Evolutionary conservation across 345 rosid genomes (phyloP), one percentile per base, ranked within the genome.

Genomic region (Populus tremula): DNA sequence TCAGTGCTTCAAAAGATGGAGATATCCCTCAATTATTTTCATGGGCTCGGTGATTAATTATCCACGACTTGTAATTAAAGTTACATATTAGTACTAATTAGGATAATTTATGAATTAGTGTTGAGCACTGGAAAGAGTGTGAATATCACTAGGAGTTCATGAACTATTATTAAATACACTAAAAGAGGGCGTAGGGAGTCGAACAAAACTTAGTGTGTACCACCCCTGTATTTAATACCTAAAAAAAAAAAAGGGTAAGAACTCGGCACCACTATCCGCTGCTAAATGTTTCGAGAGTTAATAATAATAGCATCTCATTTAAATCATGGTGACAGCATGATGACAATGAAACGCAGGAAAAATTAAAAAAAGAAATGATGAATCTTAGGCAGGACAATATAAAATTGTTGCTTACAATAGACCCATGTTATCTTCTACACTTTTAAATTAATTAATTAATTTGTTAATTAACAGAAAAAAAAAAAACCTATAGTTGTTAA

Each of bases 161-260:
- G 41, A 14, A 18, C 20, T 38, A 39, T 14, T 13, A 33, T 63
- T 63, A 73, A 81, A 70, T 5, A 70, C 56, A 75, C 75, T 70
- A 43, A 61, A 70, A 81, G n/a, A 35, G 33, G 67, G 29, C n/a
- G 10, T 18, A 67, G 67, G 61, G 63, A 29, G n/a, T 38, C 86
- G 81, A 81, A 85, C 83, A 83, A 76, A 66, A 81, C 81, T 38
- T 82, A 80, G 85, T 82, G 84, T 76, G 64, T 53, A 13, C 50
- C 17, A 69, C 64, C 74, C 74, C 39, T 27, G 1, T 6, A 6
- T 75, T 12, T 25, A 38, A 67, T 74, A 69, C 78, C 62, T 69
- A 69, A 62, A 45, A 67, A 65, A 33, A 8, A 73, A 56, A 45
- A 2, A 5, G 21, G 47, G 70, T 8, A 41, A 68, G 73, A 77